phyloP scores from a whole-genome alignment of 148 eudicot genomes.

The Rhododendron vialii region DNA sequence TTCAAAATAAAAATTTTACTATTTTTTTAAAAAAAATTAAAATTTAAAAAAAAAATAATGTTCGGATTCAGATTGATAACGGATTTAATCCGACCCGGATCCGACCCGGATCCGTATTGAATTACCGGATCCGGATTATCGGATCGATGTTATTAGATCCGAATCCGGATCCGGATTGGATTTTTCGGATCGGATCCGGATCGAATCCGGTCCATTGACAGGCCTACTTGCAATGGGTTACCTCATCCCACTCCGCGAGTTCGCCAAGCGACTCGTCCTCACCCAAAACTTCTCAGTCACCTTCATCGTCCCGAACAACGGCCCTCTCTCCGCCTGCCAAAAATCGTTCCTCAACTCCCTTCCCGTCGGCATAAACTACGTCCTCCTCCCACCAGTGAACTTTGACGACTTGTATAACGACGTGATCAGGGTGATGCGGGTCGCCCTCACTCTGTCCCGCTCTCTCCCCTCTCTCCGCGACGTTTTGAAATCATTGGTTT shows the following conservation, averaged over 20 bases:
- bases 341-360: constrained; percentile 27
- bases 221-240: constrained; percentile 75
- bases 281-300: constrained; percentile 31
- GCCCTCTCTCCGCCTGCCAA: constrained; percentile 21
- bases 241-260: constrained; percentile 44
- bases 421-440: constrained; percentile 3
- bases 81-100: too few relatives aligned
- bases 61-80: too few relatives aligned
- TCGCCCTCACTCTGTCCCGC: constrained; percentile 18
- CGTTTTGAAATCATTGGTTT: not conserved
- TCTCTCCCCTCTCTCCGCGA: constrained; percentile 24
- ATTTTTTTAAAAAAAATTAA: too few relatives aligned
- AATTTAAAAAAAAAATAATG: too few relatives aligned
- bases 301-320: constrained; percentile 32
- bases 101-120: too few relatives aligned
- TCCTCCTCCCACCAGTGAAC: constrained; percentile 32
- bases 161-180: too few relatives aligned
- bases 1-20: too few relatives aligned
- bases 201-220: too few relatives aligned
- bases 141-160: too few relatives aligned
- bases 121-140: too few relatives aligned
- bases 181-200: too few relatives aligned
- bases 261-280: constrained; percentile 43
- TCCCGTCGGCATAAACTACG: constrained; percentile 17
- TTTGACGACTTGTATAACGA: constrained; percentile 9